Percentiles rank a stretch among this genome's conserved stretches.
Conservation (phyloP, 148 eudicot genomes). For the Oxyria digyna region DNA sequence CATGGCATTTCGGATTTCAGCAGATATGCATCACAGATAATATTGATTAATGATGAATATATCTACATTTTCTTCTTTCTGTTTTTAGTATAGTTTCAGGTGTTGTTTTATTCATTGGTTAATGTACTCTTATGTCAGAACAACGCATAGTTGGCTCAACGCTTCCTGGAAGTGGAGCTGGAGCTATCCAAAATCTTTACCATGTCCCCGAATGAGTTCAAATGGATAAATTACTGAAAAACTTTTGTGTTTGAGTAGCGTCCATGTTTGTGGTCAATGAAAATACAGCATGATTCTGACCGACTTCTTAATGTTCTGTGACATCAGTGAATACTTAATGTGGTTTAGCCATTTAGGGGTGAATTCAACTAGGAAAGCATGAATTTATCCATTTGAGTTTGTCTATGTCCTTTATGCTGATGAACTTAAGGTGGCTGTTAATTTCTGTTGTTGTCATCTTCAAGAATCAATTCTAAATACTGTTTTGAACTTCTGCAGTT, state of each 20-base stretch:
- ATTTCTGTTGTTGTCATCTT: background rate
- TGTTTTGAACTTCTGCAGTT: background rate
- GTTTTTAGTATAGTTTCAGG: background rate
- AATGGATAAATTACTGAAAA: slow-evolving; percentile 11
- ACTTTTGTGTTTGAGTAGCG: background rate
- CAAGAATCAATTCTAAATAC: background rate
- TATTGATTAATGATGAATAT: background rate
- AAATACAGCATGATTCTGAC: background rate
- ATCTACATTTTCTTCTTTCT: background rate
- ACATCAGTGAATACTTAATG: background rate
- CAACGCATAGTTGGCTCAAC: slow-evolving; percentile 51
- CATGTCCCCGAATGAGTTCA: slow-evolving; percentile 80
- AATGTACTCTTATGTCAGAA: slow-evolving; percentile 27
- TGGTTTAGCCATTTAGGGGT: background rate
- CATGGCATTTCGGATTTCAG: background rate
- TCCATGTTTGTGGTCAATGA: background rate
- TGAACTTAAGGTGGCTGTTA: background rate
- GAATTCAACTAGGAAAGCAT: background rate
- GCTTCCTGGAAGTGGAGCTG: slow-evolving; percentile 68
- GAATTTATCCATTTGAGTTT: background rate
- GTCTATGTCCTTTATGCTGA: background rate
- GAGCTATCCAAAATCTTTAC: slow-evolving; percentile 65
- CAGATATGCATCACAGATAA: background rate
- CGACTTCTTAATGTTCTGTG: background rate
- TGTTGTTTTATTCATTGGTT: background rate